phyloP scores from a whole-genome alignment of 2,329 filamentous ascomycete species.

The Drechslera avenae region DNA sequence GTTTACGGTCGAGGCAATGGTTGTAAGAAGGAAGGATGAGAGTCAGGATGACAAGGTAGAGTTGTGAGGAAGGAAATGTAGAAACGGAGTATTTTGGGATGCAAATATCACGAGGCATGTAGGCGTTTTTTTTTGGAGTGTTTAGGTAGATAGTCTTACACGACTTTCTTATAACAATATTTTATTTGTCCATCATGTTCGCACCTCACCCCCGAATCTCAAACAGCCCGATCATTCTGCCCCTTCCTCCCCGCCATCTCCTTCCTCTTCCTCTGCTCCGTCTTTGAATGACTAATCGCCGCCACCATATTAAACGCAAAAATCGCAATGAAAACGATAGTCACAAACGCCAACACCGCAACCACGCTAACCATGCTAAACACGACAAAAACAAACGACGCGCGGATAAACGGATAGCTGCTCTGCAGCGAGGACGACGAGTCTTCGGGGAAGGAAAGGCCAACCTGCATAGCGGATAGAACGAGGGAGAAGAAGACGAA shows the following conservation, averaged over 20 bases:
- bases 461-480: constrained; percentile 48
- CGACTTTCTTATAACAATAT: too few relatives aligned
- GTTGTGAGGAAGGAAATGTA: constrained; percentile 15
- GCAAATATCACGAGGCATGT: neutral
- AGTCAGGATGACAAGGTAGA: constrained; percentile 24
- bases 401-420: constrained; percentile 31
- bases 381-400: constrained; percentile 43
- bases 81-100: neutral
- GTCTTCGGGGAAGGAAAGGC: constrained; percentile 9
- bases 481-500: constrained; percentile 48
- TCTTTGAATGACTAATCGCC: constrained; percentile 39
- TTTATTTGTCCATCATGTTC: too few relatives aligned
- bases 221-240: neutral
- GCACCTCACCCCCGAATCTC: too few relatives aligned
- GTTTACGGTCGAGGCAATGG: constrained; percentile 40
- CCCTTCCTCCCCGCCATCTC: constrained; percentile 15
- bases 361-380: constrained; percentile 44
- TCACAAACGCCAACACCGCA: constrained; percentile 33
- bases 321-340: constrained; percentile 36
- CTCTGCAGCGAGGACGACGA: constrained; percentile 16
- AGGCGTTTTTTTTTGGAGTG: too few relatives aligned
- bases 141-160: too few relatives aligned
- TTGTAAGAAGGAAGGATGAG: constrained; percentile 24
- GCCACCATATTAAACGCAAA: constrained; percentile 46
- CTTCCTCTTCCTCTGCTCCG: constrained; percentile 45